phyloP scores from a whole-genome alignment of 2,329 filamentous ascomycete genomes.

The Fusarium brachygibbosum region DNA sequence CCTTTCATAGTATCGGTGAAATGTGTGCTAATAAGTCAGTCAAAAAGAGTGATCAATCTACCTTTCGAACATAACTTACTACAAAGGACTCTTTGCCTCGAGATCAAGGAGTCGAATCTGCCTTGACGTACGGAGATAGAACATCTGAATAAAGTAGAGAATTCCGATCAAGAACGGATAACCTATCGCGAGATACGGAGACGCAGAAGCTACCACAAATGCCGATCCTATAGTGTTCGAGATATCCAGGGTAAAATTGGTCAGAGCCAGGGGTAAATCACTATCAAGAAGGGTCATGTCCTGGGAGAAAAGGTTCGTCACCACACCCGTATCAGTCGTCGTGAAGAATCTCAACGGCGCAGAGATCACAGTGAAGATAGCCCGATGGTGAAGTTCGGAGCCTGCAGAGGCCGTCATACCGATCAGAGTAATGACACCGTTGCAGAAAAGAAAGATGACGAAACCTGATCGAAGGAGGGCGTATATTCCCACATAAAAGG shows the following conservation, averaged over 20 bases:
- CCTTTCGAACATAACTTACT: slow-evolving; percentile 38
- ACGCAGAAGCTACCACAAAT: slow-evolving; percentile 60
- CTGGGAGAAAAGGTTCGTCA: slow-evolving; percentile 62
- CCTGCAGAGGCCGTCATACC: slow-evolving; percentile 51
- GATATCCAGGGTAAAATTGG: slow-evolving; percentile 47
- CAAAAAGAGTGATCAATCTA: background rate
- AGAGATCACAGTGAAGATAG: slow-evolving; percentile 53
- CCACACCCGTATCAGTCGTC: slow-evolving; percentile 57
- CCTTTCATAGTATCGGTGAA: slow-evolving; percentile 70
- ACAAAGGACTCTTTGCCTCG: slow-evolving; percentile 68
- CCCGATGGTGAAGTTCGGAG: slow-evolving; percentile 51
- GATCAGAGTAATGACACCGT: slow-evolving; percentile 35
- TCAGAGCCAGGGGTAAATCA: slow-evolving; percentile 54
- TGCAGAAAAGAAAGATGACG: slow-evolving; percentile 40
- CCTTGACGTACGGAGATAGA: slow-evolving; percentile 71
- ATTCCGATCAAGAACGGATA: slow-evolving; percentile 63
- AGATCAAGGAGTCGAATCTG: slow-evolving; percentile 72
- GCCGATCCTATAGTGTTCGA: slow-evolving; percentile 58
- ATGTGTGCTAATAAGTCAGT: slow-evolving; percentile 54
- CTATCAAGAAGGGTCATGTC: slow-evolving; percentile 59
- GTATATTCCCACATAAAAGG: slow-evolving; percentile 53
- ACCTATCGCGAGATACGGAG: slow-evolving; percentile 61
- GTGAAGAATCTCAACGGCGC: slow-evolving; percentile 60
- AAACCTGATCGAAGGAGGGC: slow-evolving; percentile 41
- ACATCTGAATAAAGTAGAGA: slow-evolving; percentile 66